Base-by-base conservation (phyloP, 2,329 filamentous ascomycete genomes). In the Thelonectria olida region DNA sequence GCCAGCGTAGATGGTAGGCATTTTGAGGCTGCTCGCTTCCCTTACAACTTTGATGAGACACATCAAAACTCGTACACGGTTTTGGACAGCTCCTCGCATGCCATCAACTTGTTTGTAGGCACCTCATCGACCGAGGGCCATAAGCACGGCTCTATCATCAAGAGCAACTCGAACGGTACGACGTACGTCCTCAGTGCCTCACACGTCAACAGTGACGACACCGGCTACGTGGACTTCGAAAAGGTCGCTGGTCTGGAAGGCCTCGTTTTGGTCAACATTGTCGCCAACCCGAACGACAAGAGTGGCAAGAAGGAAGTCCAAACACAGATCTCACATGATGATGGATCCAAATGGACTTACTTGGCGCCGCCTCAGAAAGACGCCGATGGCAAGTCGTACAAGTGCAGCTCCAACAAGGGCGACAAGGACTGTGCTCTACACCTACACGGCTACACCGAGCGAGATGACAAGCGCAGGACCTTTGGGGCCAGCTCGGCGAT, bases 101-200 rank as follows among this genome's bases (percentile, higher is more conserved):
- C 96, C 1, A 86, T 99, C 60, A 98, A 98, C 79, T 80, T 99
- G 59, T 96, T 98, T 73, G 95, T 98, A 47, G 93, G 91, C 1
- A 92, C 92, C 39, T 90, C 91, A 70, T 85, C 84, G 39, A 81
- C 81, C 4, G 75, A 82, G 51, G 90, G 88, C 17, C 87, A 85
- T 51, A 87, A 91, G 61, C 93, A 92, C 70, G 96, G 96, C 36
- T 90, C 91, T 22, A 92, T 99, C 69, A 88, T 99, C 78, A 99
- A 98, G 86, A 97, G 93, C 74, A 99, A 99, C 81, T 97, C 93
- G 71, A 98, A 99, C 74, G 96, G 96, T 54, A 99, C 96, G 1
- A 96, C 92, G 2, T 99, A 97, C 72, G 92, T 97, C 12, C 81
- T 97, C 66, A 96, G 92, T 76, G 83, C 96, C 22, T 82, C 87